A percentile compares a stretch with the other conserved stretches of the same genome.
Evolutionary conservation across 371 early-diverging fungal genomes (phyloP).

Genomic region (Chytridiales sp.): DNA sequence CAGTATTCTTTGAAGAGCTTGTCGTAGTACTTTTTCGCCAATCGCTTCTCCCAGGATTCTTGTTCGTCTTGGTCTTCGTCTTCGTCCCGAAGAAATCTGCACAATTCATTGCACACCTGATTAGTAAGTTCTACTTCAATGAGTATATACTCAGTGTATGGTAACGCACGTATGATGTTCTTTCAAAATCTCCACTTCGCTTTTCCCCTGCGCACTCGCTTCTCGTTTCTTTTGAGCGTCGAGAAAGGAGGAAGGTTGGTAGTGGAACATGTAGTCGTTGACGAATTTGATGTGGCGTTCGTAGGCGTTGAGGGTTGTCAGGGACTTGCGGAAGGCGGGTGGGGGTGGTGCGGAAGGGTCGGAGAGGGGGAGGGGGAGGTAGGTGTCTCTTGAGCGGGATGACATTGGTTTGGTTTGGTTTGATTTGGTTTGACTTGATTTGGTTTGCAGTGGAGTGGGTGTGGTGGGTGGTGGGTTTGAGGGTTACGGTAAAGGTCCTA

Average conservation of each 20-base stretch:
- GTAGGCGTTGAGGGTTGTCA: too few species aligned
- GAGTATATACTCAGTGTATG: not conserved
- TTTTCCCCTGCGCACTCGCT: constrained; percentile 27
- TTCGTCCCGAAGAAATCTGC: constrained; percentile 55
- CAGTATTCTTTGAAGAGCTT: constrained; percentile 83
- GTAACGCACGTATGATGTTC: constrained; percentile 59
- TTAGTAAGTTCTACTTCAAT: not conserved
- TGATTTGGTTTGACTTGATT: too few species aligned
- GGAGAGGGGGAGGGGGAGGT: too few species aligned
- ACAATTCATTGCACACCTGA: not conserved
- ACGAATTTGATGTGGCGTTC: constrained; percentile 61
- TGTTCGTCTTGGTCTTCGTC: constrained; percentile 42
- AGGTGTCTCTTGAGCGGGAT: too few species aligned
- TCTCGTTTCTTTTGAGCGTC: not conserved
- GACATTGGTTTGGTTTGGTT: too few species aligned
- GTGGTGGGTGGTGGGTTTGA: too few species aligned
- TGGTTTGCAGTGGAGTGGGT: too few species aligned
- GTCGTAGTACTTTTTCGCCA: constrained; percentile 85
- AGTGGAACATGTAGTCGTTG: constrained; percentile 49
- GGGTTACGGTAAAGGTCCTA: too few species aligned
- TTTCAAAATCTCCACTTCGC: constrained; percentile 59
- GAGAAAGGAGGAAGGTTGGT: constrained; percentile 11
- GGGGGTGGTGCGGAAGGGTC: too few species aligned
- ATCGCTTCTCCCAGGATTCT: constrained; percentile 73
- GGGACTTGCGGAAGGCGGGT: too few species aligned